These are phyloP conservation scores for Raphanus raphanistrum DNA, from an alignment of 345 rosid species.

Conservation along the genomic window DNA sequence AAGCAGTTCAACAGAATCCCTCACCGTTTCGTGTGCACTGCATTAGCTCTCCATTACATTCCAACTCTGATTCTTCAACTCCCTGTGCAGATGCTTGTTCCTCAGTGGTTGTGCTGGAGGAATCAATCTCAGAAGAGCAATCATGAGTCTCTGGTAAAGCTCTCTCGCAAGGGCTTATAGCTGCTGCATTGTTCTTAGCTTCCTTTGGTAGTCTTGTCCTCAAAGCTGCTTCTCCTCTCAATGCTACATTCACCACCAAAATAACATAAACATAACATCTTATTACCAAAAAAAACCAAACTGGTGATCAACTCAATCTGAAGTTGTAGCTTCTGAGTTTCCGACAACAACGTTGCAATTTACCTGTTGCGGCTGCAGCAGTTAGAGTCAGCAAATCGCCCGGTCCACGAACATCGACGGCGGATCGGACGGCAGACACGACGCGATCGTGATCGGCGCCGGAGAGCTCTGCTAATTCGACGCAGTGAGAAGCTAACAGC, in stretches of 20 bases:
- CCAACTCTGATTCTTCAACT: slow-evolving; percentile 44
- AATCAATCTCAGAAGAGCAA: slow-evolving; percentile 31
- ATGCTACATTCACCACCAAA: slow-evolving; percentile 47
- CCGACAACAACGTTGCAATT: not conserved
- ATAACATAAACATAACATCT: not conserved
- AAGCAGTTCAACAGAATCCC: not conserved
- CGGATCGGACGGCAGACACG: slow-evolving; percentile 71
- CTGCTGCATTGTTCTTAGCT: slow-evolving; percentile 83
- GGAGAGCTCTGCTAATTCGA: slow-evolving; percentile 74
- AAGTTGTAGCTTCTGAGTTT: not conserved
- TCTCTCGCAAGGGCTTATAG: slow-evolving; percentile 77
- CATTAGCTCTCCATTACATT: slow-evolving; percentile 69
- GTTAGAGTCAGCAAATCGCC: slow-evolving; percentile 90
- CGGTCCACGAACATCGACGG: slow-evolving; percentile 72
- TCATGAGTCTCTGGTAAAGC: slow-evolving; percentile 49
- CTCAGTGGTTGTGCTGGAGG: not conserved
- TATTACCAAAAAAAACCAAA: not conserved
- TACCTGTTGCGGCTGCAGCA: slow-evolving; percentile 99
- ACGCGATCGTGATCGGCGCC: slow-evolving; percentile 80
- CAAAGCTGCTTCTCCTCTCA: slow-evolving; percentile 89
- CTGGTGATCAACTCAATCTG: not conserved
- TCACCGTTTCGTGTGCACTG: slow-evolving; percentile 74
- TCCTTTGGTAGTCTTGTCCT: slow-evolving; percentile 79
- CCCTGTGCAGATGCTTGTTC: slow-evolving; percentile 17
- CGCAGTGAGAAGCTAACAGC: slow-evolving; percentile 83